Evolutionary conservation across 164 flowering plant species (phyloP).

Genomic region (Piper betle): DNA sequence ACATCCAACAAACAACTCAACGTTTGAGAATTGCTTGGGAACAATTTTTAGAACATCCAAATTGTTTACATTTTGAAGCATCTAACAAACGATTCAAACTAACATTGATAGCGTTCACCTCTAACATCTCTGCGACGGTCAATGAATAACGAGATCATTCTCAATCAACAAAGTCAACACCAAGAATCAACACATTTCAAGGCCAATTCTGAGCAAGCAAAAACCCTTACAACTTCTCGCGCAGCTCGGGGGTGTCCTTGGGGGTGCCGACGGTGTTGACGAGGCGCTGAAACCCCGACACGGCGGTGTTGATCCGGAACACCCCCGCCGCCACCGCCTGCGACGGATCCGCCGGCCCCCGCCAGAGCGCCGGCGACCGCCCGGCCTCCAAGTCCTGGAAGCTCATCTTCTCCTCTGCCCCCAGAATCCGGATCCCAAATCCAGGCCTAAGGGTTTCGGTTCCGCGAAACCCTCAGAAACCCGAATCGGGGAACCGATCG

Average conservation of each 20-base stretch:
- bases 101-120: no score
- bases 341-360: constrained; percentile 25
- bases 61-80: no score
- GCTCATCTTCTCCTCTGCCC: constrained; percentile 22
- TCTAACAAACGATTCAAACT: no score
- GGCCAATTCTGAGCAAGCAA: no score
- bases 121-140: no score
- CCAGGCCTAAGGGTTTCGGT: background rate
- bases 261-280: constrained; percentile 58
- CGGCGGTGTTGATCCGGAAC: constrained; percentile 54
- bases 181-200: no score
- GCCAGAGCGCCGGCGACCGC: constrained; percentile 13
- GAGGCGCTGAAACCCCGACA: constrained; percentile 43
- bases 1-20: no score
- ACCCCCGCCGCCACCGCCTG: constrained; percentile 51
- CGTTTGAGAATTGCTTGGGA: no score
- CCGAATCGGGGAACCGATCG: background rate
- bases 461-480: background rate
- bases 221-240: constrained; percentile 48
- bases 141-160: no score
- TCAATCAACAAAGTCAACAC: no score
- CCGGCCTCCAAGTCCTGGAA: constrained; percentile 56
- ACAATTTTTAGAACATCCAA: no score
- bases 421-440: background rate
- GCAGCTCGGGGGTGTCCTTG: constrained; percentile 48